Percentiles rank a stretch among this genome's conserved stretches.
These are phyloP conservation scores for Clathrospora elynae DNA, from an alignment of 2,329 filamentous ascomycete genomes.

Conservation along the genomic window DNA sequence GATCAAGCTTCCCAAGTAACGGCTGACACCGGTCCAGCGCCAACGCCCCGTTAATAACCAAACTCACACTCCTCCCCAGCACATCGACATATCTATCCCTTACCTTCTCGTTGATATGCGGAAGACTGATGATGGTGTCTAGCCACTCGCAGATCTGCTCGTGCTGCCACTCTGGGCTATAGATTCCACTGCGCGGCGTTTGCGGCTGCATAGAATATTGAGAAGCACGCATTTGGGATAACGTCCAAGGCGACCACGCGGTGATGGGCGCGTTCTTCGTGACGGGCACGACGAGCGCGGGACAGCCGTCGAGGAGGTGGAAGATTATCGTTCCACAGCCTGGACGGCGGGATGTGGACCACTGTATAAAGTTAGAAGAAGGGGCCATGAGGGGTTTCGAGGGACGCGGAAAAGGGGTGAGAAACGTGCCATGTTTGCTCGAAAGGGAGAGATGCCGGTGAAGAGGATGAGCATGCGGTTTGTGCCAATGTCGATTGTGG, in stretches of 20 bases:
- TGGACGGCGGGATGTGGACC: constrained; percentile 46
- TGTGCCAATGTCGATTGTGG: constrained; percentile 34
- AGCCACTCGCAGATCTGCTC: constrained; percentile 46
- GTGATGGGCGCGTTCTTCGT: constrained; percentile 34
- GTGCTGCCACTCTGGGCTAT: constrained; percentile 37
- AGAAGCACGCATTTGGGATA: constrained; percentile 41
- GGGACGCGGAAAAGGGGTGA: too few species aligned
- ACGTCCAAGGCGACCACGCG: constrained; percentile 45
- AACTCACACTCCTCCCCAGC: constrained; percentile 40
- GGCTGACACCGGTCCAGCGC: constrained; percentile 34
- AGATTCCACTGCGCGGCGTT: constrained; percentile 18
- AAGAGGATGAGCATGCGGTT: constrained; percentile 47
- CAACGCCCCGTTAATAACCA: constrained; percentile 48
- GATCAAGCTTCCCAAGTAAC: constrained; percentile 42
- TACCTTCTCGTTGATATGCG: constrained; percentile 29
- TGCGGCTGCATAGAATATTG: constrained; percentile 11
- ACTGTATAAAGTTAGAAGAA: too few species aligned
- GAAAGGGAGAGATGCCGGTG: constrained; percentile 47
- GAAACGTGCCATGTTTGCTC: too few species aligned
- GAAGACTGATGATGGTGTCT: constrained; percentile 36
- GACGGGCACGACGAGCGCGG: constrained; percentile 46
- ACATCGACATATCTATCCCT: constrained; percentile 41
- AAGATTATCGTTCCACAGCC: constrained; percentile 46
- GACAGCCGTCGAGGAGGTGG: constrained; percentile 47
- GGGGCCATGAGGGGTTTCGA: too few species aligned